Evolutionary conservation across 2,329 filamentous ascomycete species (phyloP).

Genomic region (Paecilomyces fulvus): DNA sequence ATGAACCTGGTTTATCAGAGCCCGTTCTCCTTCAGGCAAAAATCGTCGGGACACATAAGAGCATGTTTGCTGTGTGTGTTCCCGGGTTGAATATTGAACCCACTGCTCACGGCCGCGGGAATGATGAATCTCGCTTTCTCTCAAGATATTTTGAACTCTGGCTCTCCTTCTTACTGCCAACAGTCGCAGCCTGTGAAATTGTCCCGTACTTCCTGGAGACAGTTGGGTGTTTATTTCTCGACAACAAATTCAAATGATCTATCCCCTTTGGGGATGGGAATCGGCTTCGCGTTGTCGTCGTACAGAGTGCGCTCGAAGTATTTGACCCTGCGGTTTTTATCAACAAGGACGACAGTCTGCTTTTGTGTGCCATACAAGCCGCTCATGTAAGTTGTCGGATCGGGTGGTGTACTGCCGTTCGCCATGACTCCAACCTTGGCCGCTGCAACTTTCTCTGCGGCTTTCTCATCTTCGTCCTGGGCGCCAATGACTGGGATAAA

Average conservation of each 20-base stretch:
- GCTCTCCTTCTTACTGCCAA: no score
- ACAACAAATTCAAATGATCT: conserved; percentile 28
- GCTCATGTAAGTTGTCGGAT: conserved; percentile 28
- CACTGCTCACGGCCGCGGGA: no score
- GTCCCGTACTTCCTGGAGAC: not conserved
- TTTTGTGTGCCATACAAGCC: conserved; percentile 57
- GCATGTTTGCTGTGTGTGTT: no score
- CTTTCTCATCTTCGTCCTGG: conserved; percentile 30
- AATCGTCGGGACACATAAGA: no score
- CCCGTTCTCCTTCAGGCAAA: no score
- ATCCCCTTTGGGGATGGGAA: conserved; percentile 41
- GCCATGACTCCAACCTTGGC: conserved; percentile 14
- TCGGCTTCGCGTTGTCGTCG: conserved; percentile 42
- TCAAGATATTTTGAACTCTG: no score
- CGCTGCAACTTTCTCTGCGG: conserved; percentile 27
- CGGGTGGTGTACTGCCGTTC: conserved; percentile 5
- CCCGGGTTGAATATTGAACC: no score
- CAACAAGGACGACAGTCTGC: conserved; percentile 53
- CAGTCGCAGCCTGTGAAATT: no score
- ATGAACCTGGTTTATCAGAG: no score
- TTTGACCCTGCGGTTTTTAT: conserved; percentile 46
- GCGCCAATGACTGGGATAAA: conserved; percentile 51
- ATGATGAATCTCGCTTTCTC: no score
- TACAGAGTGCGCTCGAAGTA: conserved; percentile 56
- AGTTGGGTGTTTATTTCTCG: conserved; percentile 6